These are phyloP conservation scores for Fomes fomentarius DNA, from an alignment of 1,284 basidiomycete genomes.

Conservation along the genomic window DNA sequence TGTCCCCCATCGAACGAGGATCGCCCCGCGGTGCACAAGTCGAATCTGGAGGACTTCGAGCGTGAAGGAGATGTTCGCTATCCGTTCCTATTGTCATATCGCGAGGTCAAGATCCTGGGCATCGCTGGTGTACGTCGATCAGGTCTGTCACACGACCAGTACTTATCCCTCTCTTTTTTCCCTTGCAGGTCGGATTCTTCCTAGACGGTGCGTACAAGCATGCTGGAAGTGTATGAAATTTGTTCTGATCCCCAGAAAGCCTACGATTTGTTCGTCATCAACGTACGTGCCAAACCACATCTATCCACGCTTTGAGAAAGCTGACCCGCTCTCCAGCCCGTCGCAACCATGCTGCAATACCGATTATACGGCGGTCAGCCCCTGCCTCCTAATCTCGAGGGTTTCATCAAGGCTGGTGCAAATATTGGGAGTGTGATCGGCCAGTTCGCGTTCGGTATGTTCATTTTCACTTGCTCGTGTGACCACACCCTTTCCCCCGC, in stretches of 20 bases:
- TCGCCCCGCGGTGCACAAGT: slow-evolving; percentile 18
- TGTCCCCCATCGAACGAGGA: slow-evolving; percentile 7
- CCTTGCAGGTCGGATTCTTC: slow-evolving; percentile 64
- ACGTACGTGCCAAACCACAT: slow-evolving; percentile 42
- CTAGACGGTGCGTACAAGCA: slow-evolving; percentile 55
- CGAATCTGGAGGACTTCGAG: slow-evolving; percentile 50
- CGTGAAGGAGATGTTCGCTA: slow-evolving; percentile 43
- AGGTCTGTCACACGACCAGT: slow-evolving; percentile 8
- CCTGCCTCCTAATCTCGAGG: slow-evolving; percentile 61
- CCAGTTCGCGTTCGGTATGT: slow-evolving; percentile 67
- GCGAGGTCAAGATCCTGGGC: slow-evolving; percentile 59
- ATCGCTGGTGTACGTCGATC: slow-evolving; percentile 57
- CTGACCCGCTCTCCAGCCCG: not conserved
- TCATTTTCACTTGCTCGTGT: slow-evolving; percentile 4
- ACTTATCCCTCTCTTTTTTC: slow-evolving; percentile 8
- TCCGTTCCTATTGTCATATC: slow-evolving; percentile 47
- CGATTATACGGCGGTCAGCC: slow-evolving; percentile 59
- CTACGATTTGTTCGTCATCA: slow-evolving; percentile 81
- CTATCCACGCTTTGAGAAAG: not conserved
- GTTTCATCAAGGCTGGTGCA: slow-evolving; percentile 68
- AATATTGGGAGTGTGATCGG: slow-evolving; percentile 79
- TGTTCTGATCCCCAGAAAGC: slow-evolving; percentile 40
- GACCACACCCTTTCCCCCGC: slow-evolving; percentile 16
- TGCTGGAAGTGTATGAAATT: not conserved
- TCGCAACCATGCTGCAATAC: slow-evolving; percentile 74